These are phyloP conservation scores for Claviceps monticola DNA, from an alignment of 2,329 filamentous ascomycete species.

Conservation along the genomic window DNA sequence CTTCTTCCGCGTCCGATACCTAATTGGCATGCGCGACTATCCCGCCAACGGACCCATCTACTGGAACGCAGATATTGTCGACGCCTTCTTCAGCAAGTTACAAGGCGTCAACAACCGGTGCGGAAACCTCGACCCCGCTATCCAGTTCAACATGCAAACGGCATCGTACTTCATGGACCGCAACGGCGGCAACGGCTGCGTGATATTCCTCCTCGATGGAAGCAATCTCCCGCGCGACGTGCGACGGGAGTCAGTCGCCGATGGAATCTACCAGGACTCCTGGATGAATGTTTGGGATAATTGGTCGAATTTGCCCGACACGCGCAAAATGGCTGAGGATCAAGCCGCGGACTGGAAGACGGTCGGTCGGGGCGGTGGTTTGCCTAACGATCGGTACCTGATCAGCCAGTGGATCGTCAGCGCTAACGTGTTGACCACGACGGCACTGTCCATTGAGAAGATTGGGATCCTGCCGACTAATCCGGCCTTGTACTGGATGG, in stretches of 20 bases:
- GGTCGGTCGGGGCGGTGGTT: conserved; percentile 8
- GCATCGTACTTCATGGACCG: conserved; percentile 18
- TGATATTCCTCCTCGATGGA: conserved; percentile 16
- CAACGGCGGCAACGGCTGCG: conserved; percentile 20
- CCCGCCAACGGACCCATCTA: conserved; percentile 14
- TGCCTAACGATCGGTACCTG: conserved; percentile 13
- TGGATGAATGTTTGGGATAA: conserved; percentile 14
- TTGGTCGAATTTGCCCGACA: conserved; percentile 18
- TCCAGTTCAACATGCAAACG: conserved; percentile 14
- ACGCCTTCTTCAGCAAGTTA: conserved; percentile 28
- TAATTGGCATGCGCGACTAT: conserved; percentile 24
- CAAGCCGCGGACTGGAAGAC: conserved; percentile 12
- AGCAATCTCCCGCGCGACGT: conserved; percentile 10
- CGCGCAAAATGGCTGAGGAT: conserved; percentile 11
- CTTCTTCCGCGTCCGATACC: conserved; percentile 31
- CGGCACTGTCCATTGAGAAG: conserved; percentile 13
- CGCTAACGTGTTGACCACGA: conserved; percentile 14
- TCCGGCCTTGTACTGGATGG: conserved; percentile 21
- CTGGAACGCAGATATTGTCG: conserved; percentile 24
- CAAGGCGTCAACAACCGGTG: conserved; percentile 27
- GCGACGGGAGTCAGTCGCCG: conserved; percentile 12
- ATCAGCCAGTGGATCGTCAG: conserved; percentile 21
- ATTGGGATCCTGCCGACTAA: conserved; percentile 20
- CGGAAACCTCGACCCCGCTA: conserved; percentile 11
- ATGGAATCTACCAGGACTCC: conserved; percentile 18